These are phyloP conservation scores for Prunus mira DNA, from an alignment of 306 rosid genomes.

Conservation along the genomic window DNA sequence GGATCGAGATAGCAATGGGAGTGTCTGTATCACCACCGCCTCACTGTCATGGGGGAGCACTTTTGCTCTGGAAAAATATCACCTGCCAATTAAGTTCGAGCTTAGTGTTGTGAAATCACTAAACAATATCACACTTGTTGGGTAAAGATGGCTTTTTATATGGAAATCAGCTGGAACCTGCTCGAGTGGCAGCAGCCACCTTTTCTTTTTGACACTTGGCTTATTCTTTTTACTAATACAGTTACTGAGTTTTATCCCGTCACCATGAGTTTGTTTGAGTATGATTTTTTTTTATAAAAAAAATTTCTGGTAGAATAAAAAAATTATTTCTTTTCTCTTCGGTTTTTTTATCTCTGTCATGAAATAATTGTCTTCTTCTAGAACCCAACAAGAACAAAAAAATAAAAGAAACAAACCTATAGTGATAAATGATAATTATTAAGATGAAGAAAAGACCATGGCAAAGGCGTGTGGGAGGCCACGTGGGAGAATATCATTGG, in stretches of 20 bases:
- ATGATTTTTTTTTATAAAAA: too few species aligned
- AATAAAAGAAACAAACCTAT: too few species aligned
- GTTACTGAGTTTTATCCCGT: too few species aligned
- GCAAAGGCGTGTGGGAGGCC: not conserved
- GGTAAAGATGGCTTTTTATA: constrained; percentile 13
- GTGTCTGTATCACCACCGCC: not conserved
- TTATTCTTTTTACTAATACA: not conserved
- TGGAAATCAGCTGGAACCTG: not conserved
- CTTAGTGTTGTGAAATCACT: constrained; percentile 11
- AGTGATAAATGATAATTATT: too few species aligned
- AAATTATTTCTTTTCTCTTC: too few species aligned
- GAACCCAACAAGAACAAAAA: too few species aligned
- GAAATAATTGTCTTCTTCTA: too few species aligned
- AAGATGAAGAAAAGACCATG: not conserved
- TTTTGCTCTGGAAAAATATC: not conserved
- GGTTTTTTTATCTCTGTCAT: too few species aligned
- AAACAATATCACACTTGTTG: not conserved
- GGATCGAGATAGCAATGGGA: not conserved
- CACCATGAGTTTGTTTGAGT: too few species aligned
- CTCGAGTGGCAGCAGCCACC: not conserved
- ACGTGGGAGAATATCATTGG: not conserved
- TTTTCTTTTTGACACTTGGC: not conserved
- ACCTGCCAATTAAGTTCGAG: constrained; percentile 2
- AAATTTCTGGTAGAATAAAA: too few species aligned
- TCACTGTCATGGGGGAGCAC: not conserved